phyloP scores from a whole-genome alignment of 768 basidiomycete genomes.

The Podaxis rugospora region DNA sequence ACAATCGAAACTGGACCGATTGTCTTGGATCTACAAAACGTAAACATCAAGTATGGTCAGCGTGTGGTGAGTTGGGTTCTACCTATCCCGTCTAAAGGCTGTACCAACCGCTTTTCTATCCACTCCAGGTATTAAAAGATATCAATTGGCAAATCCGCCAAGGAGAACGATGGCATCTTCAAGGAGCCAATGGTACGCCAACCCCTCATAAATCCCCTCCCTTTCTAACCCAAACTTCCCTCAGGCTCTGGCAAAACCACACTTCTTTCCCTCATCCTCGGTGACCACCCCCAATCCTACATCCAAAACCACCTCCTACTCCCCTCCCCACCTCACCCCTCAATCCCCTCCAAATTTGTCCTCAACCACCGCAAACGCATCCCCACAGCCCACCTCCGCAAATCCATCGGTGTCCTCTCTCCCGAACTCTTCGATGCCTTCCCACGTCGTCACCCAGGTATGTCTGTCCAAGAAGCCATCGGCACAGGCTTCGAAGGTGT shows the following conservation, averaged over 20 bases:
- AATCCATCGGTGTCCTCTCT: constrained; percentile 73
- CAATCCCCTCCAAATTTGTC: constrained; percentile 53
- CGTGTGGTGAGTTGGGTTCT: constrained; percentile 46
- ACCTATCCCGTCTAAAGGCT: neutral
- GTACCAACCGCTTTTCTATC: neutral
- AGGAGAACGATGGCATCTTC: constrained; percentile 88
- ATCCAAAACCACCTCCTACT: constrained; percentile 49
- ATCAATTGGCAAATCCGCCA: constrained; percentile 80
- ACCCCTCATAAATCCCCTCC: neutral
- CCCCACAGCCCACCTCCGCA: constrained; percentile 64
- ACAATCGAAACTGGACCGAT: constrained; percentile 13
- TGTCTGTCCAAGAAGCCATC: constrained; percentile 75
- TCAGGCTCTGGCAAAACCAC: constrained; percentile 94
- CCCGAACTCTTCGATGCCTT: constrained; percentile 93
- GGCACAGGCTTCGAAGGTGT: constrained; percentile 89
- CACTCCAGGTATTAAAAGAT: constrained; percentile 60
- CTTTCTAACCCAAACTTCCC: neutral
- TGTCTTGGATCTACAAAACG: constrained; percentile 58
- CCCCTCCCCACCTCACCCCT: constrained; percentile 26
- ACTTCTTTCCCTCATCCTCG: constrained; percentile 82
- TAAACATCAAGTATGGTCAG: constrained; percentile 68
- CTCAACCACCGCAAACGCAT: constrained; percentile 55
- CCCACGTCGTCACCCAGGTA: constrained; percentile 57
- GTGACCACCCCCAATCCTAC: constrained; percentile 95
- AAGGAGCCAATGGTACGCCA: constrained; percentile 74